Evolutionary conservation across 2,329 filamentous ascomycete species (phyloP).

Genomic region (Botrytis sinoallii): DNA sequence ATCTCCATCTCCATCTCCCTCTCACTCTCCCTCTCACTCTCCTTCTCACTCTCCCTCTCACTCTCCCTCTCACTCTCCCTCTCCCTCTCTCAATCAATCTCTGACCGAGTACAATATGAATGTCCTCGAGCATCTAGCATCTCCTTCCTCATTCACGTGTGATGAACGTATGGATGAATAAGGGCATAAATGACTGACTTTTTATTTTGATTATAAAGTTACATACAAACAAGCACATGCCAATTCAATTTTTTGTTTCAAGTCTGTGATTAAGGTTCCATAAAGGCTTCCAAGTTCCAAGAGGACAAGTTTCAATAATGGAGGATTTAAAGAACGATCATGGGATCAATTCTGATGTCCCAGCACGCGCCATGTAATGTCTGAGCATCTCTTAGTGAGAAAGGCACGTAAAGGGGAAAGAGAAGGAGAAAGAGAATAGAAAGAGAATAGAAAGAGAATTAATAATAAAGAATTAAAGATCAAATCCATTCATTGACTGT

Average conservation of each 20-base stretch:
- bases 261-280: neutral
- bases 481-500: neutral
- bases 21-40: neutral
- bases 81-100: neutral
- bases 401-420: neutral
- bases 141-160: neutral
- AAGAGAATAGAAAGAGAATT: neutral
- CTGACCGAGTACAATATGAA: neutral
- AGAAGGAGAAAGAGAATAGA: neutral
- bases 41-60: neutral
- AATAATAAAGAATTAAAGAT: neutral
- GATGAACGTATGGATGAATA: neutral
- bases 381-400: neutral
- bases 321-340: conserved; percentile 15
- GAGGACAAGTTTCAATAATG: neutral
- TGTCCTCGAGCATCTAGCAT: neutral
- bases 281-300: neutral
- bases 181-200: neutral
- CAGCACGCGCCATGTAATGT: conserved; percentile 14
- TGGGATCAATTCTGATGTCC: conserved; percentile 15
- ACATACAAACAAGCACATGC: neutral
- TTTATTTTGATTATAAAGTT: neutral
- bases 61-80: no score
- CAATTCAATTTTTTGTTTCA: neutral
- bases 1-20: neutral